These are phyloP conservation scores for Alternaria panax DNA, from an alignment of 2,329 filamentous ascomycete species.

Conservation along the genomic window DNA sequence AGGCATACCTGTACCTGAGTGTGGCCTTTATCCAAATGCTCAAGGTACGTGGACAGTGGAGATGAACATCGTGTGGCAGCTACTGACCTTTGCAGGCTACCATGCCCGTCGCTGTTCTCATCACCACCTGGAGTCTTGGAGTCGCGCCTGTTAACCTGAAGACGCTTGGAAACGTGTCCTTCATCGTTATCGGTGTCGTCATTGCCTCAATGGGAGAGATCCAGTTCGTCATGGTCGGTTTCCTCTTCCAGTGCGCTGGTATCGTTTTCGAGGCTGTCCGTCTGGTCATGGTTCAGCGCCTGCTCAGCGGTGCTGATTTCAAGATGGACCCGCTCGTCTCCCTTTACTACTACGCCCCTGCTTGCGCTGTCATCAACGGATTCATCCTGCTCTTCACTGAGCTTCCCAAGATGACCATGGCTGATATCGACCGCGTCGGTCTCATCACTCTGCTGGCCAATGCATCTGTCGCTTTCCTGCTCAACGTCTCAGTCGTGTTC, in stretches of 20 bases:
- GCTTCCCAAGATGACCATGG: constrained; percentile 71
- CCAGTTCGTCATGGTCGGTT: constrained; percentile 82
- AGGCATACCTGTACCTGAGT: constrained; percentile 93
- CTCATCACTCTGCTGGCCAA: constrained; percentile 76
- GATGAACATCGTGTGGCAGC: neutral
- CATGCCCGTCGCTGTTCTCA: constrained; percentile 89
- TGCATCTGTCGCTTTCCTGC: constrained; percentile 77
- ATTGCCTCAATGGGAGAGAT: constrained; percentile 97
- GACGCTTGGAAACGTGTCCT: constrained; percentile 89
- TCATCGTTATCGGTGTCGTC: constrained; percentile 93
- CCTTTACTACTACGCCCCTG: constrained; percentile 87
- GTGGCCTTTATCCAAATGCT: constrained; percentile 99
- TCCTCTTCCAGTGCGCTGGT: constrained; percentile 79
- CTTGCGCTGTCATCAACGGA: constrained; percentile 84
- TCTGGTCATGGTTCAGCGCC: constrained; percentile 82
- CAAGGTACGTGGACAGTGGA: constrained; percentile 68
- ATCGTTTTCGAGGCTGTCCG: constrained; percentile 84
- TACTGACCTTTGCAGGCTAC: constrained; percentile 69
- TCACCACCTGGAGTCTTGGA: constrained; percentile 88
- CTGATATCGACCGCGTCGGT: constrained; percentile 76
- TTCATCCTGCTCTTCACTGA: constrained; percentile 76
- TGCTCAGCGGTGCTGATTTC: constrained; percentile 82
- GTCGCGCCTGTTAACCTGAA: constrained; percentile 83
- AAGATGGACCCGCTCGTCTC: constrained; percentile 93
- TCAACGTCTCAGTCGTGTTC: constrained; percentile 88